phyloP scores from a whole-genome alignment of 345 rosid species.

The Camelina hispida region DNA sequence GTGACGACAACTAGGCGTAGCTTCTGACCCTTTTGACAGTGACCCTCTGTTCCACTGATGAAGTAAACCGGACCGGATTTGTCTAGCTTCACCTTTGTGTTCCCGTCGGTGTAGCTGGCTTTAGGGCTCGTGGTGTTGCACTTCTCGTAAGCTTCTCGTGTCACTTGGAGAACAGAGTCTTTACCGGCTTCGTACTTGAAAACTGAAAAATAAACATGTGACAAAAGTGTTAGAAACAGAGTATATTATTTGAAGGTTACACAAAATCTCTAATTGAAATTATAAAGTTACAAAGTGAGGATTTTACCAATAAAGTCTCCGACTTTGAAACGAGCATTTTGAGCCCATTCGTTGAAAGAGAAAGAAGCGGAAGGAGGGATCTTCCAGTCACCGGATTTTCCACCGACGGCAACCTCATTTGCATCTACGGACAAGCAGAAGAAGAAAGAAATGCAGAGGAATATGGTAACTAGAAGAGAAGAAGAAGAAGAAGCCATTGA shows the following conservation, averaged over 20 bases:
- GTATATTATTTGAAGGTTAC: not conserved
- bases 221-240: constrained; percentile 27
- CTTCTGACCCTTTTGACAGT: constrained; percentile 50
- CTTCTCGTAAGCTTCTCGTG: constrained; percentile 43
- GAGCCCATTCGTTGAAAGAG: constrained; percentile 78
- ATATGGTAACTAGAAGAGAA: not conserved
- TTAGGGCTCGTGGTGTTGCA: constrained; percentile 45
- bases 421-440: constrained; percentile 38
- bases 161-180: constrained; percentile 55
- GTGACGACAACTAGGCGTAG: constrained; percentile 39
- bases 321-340: constrained; percentile 60
- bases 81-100: constrained; percentile 44
- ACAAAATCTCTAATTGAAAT: not conserved
- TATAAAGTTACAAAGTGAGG: not conserved
- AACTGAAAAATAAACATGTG: constrained; percentile 42
- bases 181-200: constrained; percentile 68
- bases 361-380: constrained; percentile 60
- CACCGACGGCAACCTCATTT: constrained; percentile 61
- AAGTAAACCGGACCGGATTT: constrained; percentile 44
- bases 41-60: constrained; percentile 50
- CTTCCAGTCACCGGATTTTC: constrained; percentile 63
- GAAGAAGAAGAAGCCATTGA: constrained; percentile 35
- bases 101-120: constrained; percentile 37
- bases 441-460: constrained; percentile 27
- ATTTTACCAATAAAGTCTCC: constrained; percentile 67